phyloP scores from a whole-genome alignment of 2,329 filamentous ascomycete species.

The Truncatella angustata region DNA sequence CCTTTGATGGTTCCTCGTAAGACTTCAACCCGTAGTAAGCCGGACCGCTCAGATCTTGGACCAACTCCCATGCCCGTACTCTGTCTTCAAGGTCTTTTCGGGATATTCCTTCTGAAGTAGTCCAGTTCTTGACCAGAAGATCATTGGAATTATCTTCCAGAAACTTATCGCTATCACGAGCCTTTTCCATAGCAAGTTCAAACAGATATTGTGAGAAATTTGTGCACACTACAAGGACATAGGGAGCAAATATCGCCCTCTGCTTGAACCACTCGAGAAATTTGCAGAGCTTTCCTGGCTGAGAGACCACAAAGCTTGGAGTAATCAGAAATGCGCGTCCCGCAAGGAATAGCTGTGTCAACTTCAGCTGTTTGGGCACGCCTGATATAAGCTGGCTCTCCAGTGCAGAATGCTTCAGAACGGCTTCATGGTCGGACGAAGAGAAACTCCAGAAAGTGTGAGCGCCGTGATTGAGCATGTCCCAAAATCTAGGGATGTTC shows the following conservation, averaged over 20 bases:
- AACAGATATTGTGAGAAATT: slow-evolving; percentile 34
- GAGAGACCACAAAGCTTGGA: slow-evolving; percentile 47
- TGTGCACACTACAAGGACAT: slow-evolving; percentile 34
- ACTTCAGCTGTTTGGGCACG: slow-evolving; percentile 30
- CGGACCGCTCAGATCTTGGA: slow-evolving; percentile 21
- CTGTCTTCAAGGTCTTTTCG: slow-evolving; percentile 2
- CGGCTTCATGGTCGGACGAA: slow-evolving; percentile 5
- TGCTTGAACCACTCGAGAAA: slow-evolving; percentile 39
- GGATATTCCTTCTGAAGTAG: background rate
- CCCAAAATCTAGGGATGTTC: slow-evolving; percentile 23
- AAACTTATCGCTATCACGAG: slow-evolving; percentile 17
- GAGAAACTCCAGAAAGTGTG: slow-evolving; percentile 13
- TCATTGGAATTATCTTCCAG: slow-evolving; percentile 5
- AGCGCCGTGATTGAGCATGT: slow-evolving; percentile 23
- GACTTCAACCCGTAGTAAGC: slow-evolving; percentile 17
- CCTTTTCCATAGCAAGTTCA: slow-evolving; percentile 34
- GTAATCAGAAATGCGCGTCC: slow-evolving; percentile 46
- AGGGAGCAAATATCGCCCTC: slow-evolving; percentile 11
- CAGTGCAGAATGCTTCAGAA: background rate
- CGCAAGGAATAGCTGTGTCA: slow-evolving; percentile 42
- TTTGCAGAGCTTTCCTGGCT: slow-evolving; percentile 36
- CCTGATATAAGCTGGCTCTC: background rate
- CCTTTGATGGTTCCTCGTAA: slow-evolving; percentile 32
- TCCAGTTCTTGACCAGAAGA: background rate
- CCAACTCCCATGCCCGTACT: slow-evolving; percentile 7